Percentiles rank a stretch among this genome's conserved stretches.
These are phyloP conservation scores for Trichoderma orchidacearum DNA, from an alignment of 495 filamentous ascomycete species.

Conservation along the genomic window DNA sequence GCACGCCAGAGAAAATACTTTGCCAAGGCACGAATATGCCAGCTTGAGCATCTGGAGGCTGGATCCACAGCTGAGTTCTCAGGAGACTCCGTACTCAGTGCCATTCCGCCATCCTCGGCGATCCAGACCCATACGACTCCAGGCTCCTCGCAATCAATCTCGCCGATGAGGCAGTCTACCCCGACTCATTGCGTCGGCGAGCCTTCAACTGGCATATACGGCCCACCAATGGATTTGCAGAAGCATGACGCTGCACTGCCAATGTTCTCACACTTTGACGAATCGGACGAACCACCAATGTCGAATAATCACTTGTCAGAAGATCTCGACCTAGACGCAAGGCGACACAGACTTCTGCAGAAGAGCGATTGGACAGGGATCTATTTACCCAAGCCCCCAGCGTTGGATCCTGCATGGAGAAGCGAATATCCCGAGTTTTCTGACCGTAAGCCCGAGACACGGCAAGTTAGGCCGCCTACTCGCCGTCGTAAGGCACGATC, in stretches of 20 bases:
- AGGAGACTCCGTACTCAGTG: too few species aligned
- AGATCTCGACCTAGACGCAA: not conserved
- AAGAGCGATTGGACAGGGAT: not conserved
- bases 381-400: not conserved
- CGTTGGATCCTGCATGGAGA: not conserved
- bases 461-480: not conserved
- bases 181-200: not conserved
- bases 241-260: not conserved
- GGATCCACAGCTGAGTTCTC: not conserved
- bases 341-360: not conserved
- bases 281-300: not conserved
- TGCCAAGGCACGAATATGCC: not conserved
- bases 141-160: too few species aligned
- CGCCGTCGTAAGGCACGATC: not conserved
- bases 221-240: not conserved
- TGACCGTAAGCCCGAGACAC: not conserved
- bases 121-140: not conserved
- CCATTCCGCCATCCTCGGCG: not conserved
- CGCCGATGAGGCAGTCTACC: too few species aligned
- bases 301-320: not conserved
- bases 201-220: not conserved
- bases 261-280: too few species aligned
- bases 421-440: not conserved
- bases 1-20: not conserved
- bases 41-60: not conserved